Conservation (phyloP, 202 grass and related monocot genomes). For the Dendrocalamus latiflorus region DNA sequence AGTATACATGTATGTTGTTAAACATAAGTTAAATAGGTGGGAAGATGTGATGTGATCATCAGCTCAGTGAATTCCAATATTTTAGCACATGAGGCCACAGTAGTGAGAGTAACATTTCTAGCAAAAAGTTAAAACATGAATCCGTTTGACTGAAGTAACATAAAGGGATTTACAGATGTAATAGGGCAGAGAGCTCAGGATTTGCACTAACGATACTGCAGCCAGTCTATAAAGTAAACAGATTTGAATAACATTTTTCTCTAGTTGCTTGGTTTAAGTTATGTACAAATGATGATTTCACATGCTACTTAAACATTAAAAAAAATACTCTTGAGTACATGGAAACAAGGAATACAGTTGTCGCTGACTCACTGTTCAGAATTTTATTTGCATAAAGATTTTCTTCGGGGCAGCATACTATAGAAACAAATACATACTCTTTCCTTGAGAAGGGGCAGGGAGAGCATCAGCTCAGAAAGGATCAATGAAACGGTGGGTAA, state of each 20-base stretch:
- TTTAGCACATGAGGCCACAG: not conserved
- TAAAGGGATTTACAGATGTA: not conserved
- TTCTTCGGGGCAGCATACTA: not conserved
- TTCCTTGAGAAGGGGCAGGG: not conserved
- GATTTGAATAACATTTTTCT: not conserved
- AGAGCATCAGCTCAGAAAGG: slow-evolving; percentile 4
- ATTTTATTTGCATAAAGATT: not conserved
- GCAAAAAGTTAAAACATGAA: not conserved
- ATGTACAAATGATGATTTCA: not conserved
- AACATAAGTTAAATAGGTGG: not conserved
- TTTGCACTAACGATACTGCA: not conserved
- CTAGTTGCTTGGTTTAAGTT: not conserved
- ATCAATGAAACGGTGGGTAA: not conserved
- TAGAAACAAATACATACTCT: slow-evolving; percentile 5
- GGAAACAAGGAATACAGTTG: not conserved
- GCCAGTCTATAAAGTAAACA: slow-evolving; percentile 1
- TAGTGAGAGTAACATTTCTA: slow-evolving; percentile 11
- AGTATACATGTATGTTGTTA: slow-evolving; percentile 4
- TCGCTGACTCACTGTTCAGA: not conserved
- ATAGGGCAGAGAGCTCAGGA: not conserved
- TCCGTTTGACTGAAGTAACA: not conserved
- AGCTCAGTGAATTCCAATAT: not conserved
- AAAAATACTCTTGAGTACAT: not conserved
- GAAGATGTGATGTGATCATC: slow-evolving; percentile 5
- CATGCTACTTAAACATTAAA: not conserved